Base-by-base conservation (phyloP, 2,329 filamentous ascomycete genomes). In the Cytospora piceae region DNA sequence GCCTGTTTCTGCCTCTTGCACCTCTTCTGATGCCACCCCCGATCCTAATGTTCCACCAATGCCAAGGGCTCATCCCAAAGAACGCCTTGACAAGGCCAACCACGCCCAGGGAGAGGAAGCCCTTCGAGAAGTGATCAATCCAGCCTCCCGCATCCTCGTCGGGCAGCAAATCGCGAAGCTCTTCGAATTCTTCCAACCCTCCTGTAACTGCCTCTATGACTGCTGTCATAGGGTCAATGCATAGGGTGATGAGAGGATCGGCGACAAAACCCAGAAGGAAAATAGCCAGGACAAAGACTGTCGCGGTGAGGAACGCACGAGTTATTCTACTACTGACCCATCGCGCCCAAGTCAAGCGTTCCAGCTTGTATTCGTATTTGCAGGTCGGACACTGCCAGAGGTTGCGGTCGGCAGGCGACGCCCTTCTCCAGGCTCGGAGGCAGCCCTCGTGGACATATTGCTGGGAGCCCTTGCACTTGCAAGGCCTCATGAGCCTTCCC, bases 371-470 rank as follows among this genome's bases (percentile, higher is more conserved):
- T 70, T 85, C 83, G 78, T 95, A 97, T 39, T 87, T 84, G 78
- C 94, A 98, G 0, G 93, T 97, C 24, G 91, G 91, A 73, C 94
- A 98, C 72, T 91, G 85, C 87, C 90, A 97, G 75, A 89, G 96
- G 71, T 94, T 93, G 64, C 91, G 85, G 37, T 80, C 83, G 73
- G 77, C 73, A 0, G 91, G 90, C 73, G 93, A 87, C 53, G 91
- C 85, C 69, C 89, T 84, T 71, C 95, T 87, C 93, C 94, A 98
- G 14, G 86, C 83, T 72, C 91, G 87, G 58, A 99, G 82, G 74
- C 95, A 99, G 34, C 88, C 90, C 77, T 97, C 93, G 76, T 99
- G 95, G 29, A 98, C 93, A 77, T 96, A 97, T 79, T 92, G 92
- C 71, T 94, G 92, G 49, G 91, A 92, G 61, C 95, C 95, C 79